Evolutionary conservation across 306 rosid genomes (phyloP), one percentile per base, ranked within the genome.

Genomic region (Cucurbita pepo): DNA sequence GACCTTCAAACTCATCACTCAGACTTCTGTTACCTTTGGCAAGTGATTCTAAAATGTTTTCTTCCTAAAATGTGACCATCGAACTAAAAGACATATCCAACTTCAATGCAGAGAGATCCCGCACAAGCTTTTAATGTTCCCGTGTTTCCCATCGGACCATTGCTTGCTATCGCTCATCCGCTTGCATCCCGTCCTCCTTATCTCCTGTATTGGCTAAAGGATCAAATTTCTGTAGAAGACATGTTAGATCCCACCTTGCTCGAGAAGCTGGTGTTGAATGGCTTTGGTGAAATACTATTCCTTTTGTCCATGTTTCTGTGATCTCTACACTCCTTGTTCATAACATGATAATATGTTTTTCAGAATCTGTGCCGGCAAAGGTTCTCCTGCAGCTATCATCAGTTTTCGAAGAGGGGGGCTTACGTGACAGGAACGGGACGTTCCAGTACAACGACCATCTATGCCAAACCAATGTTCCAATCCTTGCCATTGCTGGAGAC

Each of bases 401-500:
- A 21, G 88, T 72, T 73, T 86, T 93, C 54, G 65, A 80, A 4
- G 77, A 87, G 55, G 90, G 94, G 7, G 97, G 98, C 77, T 85
- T 93, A 75, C 66, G 88, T 4, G 87, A 93, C 75, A 79, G 98
- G 78, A 88, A 76, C 22, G 89, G 96, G 25, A 75, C 79, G 12
- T 86, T 90, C 86, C 73, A 63, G 40, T 93, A 88, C 86, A 88
- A 87, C 84, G 88, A 88, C 38, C 86, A 93, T 83, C 78, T 93
- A 41, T 53, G 36, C 79, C 81, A 85, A 82, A 86, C 80, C 83
- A 82, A 81, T 50, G 84, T 93, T 67, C 98, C 97, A 44, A 69
- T 93, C 44, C 81, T 93, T 55, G 96, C 96, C 7, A 73, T 93
- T 60, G 98, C 94, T 0, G 98, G 98, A 78, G 98, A 93, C 77